These are phyloP conservation scores for Wallacemonas collosoma DNA, from an alignment of 208 protist genomes.

Conservation along the genomic window DNA sequence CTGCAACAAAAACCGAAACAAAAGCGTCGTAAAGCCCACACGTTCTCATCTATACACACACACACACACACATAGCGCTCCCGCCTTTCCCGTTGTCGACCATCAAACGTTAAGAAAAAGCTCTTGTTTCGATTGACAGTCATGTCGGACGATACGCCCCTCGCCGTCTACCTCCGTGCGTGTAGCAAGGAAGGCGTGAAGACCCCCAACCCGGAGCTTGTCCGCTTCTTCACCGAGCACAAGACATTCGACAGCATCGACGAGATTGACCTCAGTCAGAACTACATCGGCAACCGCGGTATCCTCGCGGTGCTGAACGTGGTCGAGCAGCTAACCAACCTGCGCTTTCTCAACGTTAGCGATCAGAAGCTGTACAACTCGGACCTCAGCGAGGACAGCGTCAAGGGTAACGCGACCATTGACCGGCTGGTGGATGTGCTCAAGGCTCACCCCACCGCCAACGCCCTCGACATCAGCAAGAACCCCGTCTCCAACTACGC, in stretches of 20 bases:
- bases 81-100: neutral
- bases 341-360: slow-evolving; percentile 77
- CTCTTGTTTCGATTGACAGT: neutral
- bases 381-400: slow-evolving; percentile 84
- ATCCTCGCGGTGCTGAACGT: slow-evolving; percentile 81
- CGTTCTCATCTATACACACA: slow-evolving; percentile 18
- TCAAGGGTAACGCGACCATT: slow-evolving; percentile 87
- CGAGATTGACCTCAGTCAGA: slow-evolving; percentile 83
- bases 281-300: slow-evolving; percentile 90
- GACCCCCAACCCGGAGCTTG: slow-evolving; percentile 72
- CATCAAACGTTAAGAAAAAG: too few relatives aligned
- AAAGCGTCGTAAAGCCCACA: too few relatives aligned
- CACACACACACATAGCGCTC: slow-evolving; percentile 10
- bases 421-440: slow-evolving; percentile 85
- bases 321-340: slow-evolving; percentile 72
- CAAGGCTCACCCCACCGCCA: slow-evolving; percentile 78
- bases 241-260: slow-evolving; percentile 66
- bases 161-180: slow-evolving; percentile 61
- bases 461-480: slow-evolving; percentile 77
- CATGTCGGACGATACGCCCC: slow-evolving; percentile 56
- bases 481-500: slow-evolving; percentile 93
- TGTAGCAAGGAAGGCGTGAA: slow-evolving; percentile 85
- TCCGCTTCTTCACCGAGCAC: slow-evolving; percentile 72
- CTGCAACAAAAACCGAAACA: too few relatives aligned
- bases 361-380: slow-evolving; percentile 93